Base-by-base conservation (phyloP, 2,329 filamentous ascomycete species). In the Calonectria crousiana region DNA sequence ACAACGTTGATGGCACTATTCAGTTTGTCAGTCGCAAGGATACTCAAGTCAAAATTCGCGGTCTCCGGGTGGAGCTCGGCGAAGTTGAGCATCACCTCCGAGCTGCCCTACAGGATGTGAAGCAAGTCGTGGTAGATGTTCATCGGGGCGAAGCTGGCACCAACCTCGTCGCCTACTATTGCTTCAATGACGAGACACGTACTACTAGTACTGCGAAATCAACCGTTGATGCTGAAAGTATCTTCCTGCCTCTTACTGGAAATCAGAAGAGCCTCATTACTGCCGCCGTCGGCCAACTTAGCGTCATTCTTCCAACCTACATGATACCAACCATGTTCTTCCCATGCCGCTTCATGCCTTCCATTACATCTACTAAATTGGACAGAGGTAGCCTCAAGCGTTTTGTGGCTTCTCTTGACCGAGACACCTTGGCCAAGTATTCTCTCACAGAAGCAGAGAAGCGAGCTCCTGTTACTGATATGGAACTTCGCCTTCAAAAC, bases 31-130 rank as follows among this genome's bases (percentile, higher is more conserved):
- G 60, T 6, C 60, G 60, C 10, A 65, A 89, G 75, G 90, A 92
- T 75, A 84, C 83, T 0, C 90, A 92, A 78, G 85, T 91, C 51
- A 92, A 92, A 76, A 81, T 92, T 14, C 85, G 86, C n/a, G 91
- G 92, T 51, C 90, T 87, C 58, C 79, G 89, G 62, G 60, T 65
- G 2, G 60, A 65, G 11, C 38, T 65, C 4, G 60, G 60, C 5
- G 60, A 65, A 16, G 38, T 65, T 18, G 60, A 65, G 18, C 60
- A 65, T 34, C 60, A 65, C 20, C 18, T 65, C 9, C 38, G 60
- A 11, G 60, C 60, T 16, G 60, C 60, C n/a, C 41, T 65, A 1
- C 9, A 47, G 9, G 60, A 11, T 49, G 60, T 34, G 4, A 30
- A 34, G 6, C 60, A 65, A 26, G 60, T 65, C 10, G 60, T 34